Evolutionary conservation across 2,329 filamentous ascomycete species (phyloP), one percentile per base, ranked within the genome.

Genomic region (Botryosphaeria agaves): DNA sequence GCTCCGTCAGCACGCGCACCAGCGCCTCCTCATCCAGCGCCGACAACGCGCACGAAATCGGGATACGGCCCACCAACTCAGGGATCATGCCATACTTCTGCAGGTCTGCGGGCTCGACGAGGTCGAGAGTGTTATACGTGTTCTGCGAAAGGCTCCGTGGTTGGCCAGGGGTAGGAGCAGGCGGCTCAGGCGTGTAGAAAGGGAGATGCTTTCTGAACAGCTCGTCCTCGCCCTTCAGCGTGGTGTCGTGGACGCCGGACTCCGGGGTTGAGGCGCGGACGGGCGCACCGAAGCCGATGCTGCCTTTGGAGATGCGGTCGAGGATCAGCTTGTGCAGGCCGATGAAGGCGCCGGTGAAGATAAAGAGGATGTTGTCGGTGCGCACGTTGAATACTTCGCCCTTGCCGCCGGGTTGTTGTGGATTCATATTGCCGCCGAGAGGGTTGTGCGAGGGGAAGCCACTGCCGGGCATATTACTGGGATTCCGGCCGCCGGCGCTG

Each of bases 341-440:
- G 20, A 91, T 80, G 48, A 98, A 98, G 12, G 89, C 89, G 12
- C 89, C 89, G 8, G 85, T 91, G 51, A 89, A 93, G 25, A 98
- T 84, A 56, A 98, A 98, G 17, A 98, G 68, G 35, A 98, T 95
- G 43, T 95, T 94, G 39, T 84, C 85, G 0, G 89, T 98, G 43
- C 89, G 79, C 34, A 94, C 76, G 33, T 81, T 74, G 52, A 67
- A 76, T 4, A 69, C 57, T 36, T 76, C 72, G 14, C 62, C 62
- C 47, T 71, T 75, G 29, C 51, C 46, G n/a, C 43, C 49, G 12
- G 46, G 36, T 34, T 34, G 38, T 25, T 39, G 41, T 21, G 42
- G 42, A 19, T 41, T 38, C 32, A 46, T 41, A 28, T 40, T 46
- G 11, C 50, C 47, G 7, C 48, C 46, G 6, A 55, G 40, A 8